Percentiles rank a stretch among this genome's conserved stretches.
phyloP scores from a whole-genome alignment of 2,329 filamentous ascomycete species.

The Aspergillus chevalieri region DNA sequence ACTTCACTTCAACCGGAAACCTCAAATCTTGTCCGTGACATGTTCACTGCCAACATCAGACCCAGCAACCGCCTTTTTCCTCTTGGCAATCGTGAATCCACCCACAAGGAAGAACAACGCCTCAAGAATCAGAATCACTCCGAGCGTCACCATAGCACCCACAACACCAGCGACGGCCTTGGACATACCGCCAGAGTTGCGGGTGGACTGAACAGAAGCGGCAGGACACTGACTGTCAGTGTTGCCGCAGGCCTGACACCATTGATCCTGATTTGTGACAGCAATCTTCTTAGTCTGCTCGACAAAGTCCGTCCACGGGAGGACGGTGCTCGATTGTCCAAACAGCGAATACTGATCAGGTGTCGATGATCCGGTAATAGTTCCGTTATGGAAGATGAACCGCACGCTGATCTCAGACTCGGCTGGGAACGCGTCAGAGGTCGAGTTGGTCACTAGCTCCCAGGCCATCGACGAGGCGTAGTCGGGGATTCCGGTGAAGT shows the following conservation, averaged over 20 bases:
- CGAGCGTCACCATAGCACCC: conserved; percentile 62
- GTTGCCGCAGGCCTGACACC: conserved; percentile 73
- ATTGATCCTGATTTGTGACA: conserved; percentile 57
- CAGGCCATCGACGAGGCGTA: conserved; percentile 79
- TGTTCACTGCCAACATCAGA: not conserved
- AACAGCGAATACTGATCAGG: conserved; percentile 55
- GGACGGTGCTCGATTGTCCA: conserved; percentile 48
- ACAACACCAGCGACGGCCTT: conserved; percentile 74
- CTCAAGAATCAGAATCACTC: conserved; percentile 54
- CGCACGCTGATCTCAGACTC: conserved; percentile 51
- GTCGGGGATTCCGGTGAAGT: conserved; percentile 74
- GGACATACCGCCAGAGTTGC: conserved; percentile 49
- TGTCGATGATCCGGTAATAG: conserved; percentile 39
- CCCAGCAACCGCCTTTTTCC: conserved; percentile 26
- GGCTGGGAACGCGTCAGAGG: conserved; percentile 36
- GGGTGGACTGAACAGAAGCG: conserved; percentile 27
- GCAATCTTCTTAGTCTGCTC: conserved; percentile 59
- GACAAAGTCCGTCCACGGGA: conserved; percentile 67
- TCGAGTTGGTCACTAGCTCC: conserved; percentile 58
- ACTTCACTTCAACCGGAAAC: not conserved
- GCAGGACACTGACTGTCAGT: conserved; percentile 60
- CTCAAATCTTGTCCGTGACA: not conserved
- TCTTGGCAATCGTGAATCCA: conserved; percentile 55
- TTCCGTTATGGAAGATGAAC: conserved; percentile 60
- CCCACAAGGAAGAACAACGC: conserved; percentile 49